These are phyloP conservation scores for Fonsecaea erecta DNA, from an alignment of 2,329 filamentous ascomycete species.

Conservation along the genomic window DNA sequence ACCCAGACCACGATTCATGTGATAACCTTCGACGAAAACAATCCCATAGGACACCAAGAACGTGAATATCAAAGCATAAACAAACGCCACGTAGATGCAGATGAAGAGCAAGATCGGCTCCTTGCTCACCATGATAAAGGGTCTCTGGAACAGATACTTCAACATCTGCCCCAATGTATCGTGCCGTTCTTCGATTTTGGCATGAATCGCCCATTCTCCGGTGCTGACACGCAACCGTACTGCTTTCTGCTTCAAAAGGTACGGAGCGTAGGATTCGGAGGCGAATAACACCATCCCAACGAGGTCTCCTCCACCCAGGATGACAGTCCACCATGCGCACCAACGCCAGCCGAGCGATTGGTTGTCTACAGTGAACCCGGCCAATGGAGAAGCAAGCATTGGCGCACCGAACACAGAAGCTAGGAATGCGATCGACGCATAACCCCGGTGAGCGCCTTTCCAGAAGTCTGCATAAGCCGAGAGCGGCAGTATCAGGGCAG, in stretches of 20 bases:
- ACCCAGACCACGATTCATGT: slow-evolving; percentile 48
- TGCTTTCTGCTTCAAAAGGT: neutral
- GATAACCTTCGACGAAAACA: slow-evolving; percentile 57
- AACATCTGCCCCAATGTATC: neutral
- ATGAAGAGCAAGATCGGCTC: slow-evolving; percentile 45
- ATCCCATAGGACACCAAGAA: slow-evolving; percentile 55
- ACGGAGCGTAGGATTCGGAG: neutral
- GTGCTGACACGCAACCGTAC: neutral
- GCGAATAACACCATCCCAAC: neutral
- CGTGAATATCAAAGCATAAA: slow-evolving; percentile 43
- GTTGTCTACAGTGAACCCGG: neutral
- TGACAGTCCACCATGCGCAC: neutral
- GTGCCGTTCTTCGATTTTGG: neutral
- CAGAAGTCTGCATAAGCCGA: neutral
- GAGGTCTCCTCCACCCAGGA: neutral
- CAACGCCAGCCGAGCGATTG: neutral
- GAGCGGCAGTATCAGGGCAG: neutral
- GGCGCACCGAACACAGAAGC: neutral
- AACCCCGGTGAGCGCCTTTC: neutral
- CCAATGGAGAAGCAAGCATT: neutral
- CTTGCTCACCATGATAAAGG: slow-evolving; percentile 53
- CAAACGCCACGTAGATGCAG: slow-evolving; percentile 37
- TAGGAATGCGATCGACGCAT: neutral
- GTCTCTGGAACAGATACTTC: slow-evolving; percentile 39
- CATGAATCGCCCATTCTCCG: neutral